These are phyloP conservation scores for Fusarium sp. DNA, from an alignment of 2,329 filamentous ascomycete genomes.

Conservation along the genomic window DNA sequence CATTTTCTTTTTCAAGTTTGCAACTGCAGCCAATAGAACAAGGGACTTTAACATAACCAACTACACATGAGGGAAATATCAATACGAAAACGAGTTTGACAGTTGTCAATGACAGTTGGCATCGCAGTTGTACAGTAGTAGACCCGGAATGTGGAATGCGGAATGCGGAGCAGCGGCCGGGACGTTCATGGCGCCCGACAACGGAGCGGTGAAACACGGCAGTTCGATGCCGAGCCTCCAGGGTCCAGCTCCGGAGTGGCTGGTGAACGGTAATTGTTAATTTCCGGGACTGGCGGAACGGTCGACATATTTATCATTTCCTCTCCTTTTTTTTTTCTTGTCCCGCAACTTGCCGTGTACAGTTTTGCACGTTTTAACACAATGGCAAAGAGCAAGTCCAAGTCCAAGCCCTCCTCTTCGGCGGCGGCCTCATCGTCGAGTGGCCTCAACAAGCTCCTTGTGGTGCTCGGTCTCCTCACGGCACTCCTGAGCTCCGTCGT, in stretches of 20 bases:
- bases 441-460: constrained; percentile 53
- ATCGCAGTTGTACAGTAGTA: neutral
- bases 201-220: constrained; percentile 43
- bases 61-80: constrained; percentile 17
- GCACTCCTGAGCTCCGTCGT: constrained; percentile 63
- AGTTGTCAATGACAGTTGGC: constrained; percentile 8
- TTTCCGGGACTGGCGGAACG: constrained; percentile 33
- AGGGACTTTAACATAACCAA: constrained; percentile 1
- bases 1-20: constrained; percentile 5
- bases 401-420: constrained; percentile 34
- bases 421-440: constrained; percentile 34
- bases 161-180: constrained; percentile 22
- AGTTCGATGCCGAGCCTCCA: constrained; percentile 22
- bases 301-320: constrained; percentile 2
- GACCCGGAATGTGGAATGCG: constrained; percentile 22
- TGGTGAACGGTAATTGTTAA: constrained; percentile 29
- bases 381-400: constrained; percentile 33
- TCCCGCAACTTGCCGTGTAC: neutral
- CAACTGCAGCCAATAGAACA: constrained; percentile 22
- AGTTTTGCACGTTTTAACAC: constrained; percentile 10
- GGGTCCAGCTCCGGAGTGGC: constrained; percentile 22
- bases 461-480: constrained; percentile 61
- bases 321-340: constrained; percentile 10
- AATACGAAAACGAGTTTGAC: constrained; percentile 40
- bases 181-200: constrained; percentile 31